A percentile compares a stretch with the other conserved stretches of the same genome.
Conservation (phyloP, 768 basidiomycete genomes). For the Pleurotus salmoneostramineus region DNA sequence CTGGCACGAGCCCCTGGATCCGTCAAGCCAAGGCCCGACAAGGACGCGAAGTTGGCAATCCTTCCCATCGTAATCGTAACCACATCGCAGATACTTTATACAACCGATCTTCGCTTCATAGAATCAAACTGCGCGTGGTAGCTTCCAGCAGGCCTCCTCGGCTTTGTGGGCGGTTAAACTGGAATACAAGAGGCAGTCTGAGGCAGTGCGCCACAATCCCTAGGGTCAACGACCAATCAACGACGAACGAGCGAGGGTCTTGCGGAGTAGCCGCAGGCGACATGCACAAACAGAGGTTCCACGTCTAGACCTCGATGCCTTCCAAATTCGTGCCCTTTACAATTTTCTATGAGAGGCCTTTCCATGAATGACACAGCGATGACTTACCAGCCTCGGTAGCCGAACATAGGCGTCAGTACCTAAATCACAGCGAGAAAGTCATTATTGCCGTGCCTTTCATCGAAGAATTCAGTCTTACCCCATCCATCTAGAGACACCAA, state of each 20-base stretch:
- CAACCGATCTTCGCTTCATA: too few relatives aligned
- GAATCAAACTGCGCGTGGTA: too few relatives aligned
- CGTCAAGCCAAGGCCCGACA: neutral
- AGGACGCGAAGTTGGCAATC: neutral
- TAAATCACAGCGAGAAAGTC: conserved; percentile 19
- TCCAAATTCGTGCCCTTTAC: conserved; percentile 79
- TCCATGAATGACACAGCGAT: neutral
- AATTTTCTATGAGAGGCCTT: neutral
- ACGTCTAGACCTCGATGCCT: conserved; percentile 67
- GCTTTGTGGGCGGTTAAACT: too few relatives aligned
- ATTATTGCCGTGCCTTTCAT: neutral
- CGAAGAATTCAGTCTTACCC: conserved; percentile 40
- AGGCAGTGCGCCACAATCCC: too few relatives aligned
- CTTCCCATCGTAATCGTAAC: too few relatives aligned
- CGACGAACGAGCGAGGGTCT: too few relatives aligned
- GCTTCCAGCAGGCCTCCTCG: too few relatives aligned
- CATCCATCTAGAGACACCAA: conserved; percentile 79
- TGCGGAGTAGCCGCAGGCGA: neutral
- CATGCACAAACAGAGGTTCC: neutral
- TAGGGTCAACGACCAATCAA: too few relatives aligned
- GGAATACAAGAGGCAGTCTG: too few relatives aligned
- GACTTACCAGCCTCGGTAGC: conserved; percentile 72
- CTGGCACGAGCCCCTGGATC: neutral
- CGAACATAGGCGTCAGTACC: conserved; percentile 83
- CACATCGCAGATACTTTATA: too few relatives aligned